These are phyloP conservation scores for Hortiboletus campestris DNA, from an alignment of 768 basidiomycete genomes.

Conservation along the genomic window DNA sequence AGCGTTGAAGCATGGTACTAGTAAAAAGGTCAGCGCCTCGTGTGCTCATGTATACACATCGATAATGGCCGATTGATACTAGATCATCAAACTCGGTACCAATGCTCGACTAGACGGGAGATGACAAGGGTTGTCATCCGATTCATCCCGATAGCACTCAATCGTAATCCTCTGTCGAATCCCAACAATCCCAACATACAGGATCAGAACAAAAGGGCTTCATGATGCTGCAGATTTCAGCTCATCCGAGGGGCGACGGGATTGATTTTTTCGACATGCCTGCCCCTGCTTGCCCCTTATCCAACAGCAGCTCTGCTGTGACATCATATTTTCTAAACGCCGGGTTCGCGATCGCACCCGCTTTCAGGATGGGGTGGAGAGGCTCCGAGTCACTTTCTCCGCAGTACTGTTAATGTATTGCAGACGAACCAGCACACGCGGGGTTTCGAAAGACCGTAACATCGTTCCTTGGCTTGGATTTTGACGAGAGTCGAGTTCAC, in stretches of 20 bases:
- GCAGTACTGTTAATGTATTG: background rate
- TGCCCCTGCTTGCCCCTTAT: no score
- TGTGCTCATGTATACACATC: conserved; percentile 1
- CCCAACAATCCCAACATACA: background rate
- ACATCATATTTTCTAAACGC: no score
- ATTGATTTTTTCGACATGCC: no score
- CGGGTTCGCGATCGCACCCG: background rate
- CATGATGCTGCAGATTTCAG: background rate
- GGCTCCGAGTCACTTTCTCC: no score
- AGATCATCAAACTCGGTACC: background rate
- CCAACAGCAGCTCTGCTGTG: no score
- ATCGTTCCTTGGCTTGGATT: background rate
- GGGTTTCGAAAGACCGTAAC: background rate
- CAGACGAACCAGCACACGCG: background rate
- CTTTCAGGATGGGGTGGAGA: background rate
- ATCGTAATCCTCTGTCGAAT: background rate
- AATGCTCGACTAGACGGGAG: background rate
- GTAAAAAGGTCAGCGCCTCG: background rate
- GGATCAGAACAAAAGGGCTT: background rate
- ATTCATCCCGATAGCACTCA: background rate
- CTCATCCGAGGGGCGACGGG: background rate
- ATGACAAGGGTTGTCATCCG: background rate
- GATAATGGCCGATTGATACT: background rate
- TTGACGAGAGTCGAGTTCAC: background rate
- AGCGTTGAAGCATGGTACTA: background rate